These are phyloP conservation scores for Cicer pinnatifidum DNA, from an alignment of 306 rosid species.

Conservation along the genomic window DNA sequence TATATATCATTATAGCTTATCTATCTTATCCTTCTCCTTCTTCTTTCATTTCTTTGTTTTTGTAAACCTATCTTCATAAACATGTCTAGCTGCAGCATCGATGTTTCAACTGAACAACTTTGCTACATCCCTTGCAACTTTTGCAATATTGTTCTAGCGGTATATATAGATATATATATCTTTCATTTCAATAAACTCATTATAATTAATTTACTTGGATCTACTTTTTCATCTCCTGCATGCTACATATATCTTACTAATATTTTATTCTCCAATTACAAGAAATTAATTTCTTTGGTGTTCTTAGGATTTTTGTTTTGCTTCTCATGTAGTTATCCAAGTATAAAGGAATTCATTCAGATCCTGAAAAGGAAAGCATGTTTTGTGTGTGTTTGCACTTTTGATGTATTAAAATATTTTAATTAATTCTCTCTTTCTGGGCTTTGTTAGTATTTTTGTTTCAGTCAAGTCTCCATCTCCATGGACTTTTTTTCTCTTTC, in stretches of 20 bases:
- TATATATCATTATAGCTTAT: constrained; percentile 20
- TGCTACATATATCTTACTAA: constrained; percentile 8
- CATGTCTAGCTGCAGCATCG: constrained; percentile 81
- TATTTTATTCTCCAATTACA: not conserved
- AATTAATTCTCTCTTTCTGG: constrained; percentile 42
- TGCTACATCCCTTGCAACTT: constrained; percentile 99
- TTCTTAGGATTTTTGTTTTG: constrained; percentile 17
- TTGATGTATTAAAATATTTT: constrained; percentile 13
- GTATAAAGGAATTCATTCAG: constrained; percentile 47
- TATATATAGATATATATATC: constrained; percentile 27
- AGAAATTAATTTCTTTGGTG: not conserved
- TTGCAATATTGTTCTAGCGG: constrained; percentile 99
- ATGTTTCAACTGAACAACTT: constrained; percentile 85
- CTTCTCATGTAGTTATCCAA: constrained; percentile 26
- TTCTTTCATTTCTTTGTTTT: not conserved
- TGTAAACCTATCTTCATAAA: constrained; percentile 38
- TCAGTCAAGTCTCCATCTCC: constrained; percentile 81
- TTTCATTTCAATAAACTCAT: constrained; percentile 8
- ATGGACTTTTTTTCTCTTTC: constrained; percentile 56
- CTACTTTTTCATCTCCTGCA: constrained; percentile 49
- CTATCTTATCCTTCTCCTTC: constrained; percentile 13
- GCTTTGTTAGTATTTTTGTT: constrained; percentile 46
- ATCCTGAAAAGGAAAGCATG: constrained; percentile 51
- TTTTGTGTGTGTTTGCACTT: constrained; percentile 26
- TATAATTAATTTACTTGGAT: constrained; percentile 44